phyloP scores from a whole-genome alignment of 2,329 filamentous ascomycete genomes.

The Exophiala aquamarina region DNA sequence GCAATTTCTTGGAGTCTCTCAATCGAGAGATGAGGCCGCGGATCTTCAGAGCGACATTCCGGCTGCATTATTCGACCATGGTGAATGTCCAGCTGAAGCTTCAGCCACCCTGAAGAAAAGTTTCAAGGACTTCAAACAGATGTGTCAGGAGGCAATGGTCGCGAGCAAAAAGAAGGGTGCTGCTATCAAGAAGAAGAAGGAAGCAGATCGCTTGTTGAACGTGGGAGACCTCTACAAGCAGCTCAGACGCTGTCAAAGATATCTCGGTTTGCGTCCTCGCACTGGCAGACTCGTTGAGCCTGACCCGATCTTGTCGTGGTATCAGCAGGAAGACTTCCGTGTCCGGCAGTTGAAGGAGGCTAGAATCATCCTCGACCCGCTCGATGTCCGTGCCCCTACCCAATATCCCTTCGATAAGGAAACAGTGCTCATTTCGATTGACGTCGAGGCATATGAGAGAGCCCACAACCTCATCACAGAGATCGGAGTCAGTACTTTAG shows the following conservation, averaged over 20 bases:
- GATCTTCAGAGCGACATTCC: slow-evolving; percentile 38
- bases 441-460: slow-evolving; percentile 78
- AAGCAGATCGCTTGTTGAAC: slow-evolving; percentile 47
- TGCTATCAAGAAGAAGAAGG: slow-evolving; percentile 49
- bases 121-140: slow-evolving; percentile 51
- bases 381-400: slow-evolving; percentile 48
- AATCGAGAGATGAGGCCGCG: slow-evolving; percentile 44
- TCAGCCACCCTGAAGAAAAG: slow-evolving; percentile 32
- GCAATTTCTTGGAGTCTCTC: slow-evolving; percentile 63
- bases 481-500: slow-evolving; percentile 78
- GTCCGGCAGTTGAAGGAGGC: slow-evolving; percentile 28
- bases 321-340: slow-evolving; percentile 28
- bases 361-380: slow-evolving; percentile 28
- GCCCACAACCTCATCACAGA: slow-evolving; percentile 72
- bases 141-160: slow-evolving; percentile 54
- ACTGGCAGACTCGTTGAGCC: slow-evolving; percentile 17
- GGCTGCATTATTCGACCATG: slow-evolving; percentile 23
- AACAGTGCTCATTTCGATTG: slow-evolving; percentile 74
- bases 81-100: slow-evolving; percentile 30
- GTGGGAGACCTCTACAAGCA: slow-evolving; percentile 57
- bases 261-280: slow-evolving; percentile 65
- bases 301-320: slow-evolving; percentile 27
- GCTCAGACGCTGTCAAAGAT: slow-evolving; percentile 65
- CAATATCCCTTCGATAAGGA: slow-evolving; percentile 52
- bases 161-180: slow-evolving; percentile 53